phyloP scores from a whole-genome alignment of 768 basidiomycete genomes.

The Tylopilus subfusipes region DNA sequence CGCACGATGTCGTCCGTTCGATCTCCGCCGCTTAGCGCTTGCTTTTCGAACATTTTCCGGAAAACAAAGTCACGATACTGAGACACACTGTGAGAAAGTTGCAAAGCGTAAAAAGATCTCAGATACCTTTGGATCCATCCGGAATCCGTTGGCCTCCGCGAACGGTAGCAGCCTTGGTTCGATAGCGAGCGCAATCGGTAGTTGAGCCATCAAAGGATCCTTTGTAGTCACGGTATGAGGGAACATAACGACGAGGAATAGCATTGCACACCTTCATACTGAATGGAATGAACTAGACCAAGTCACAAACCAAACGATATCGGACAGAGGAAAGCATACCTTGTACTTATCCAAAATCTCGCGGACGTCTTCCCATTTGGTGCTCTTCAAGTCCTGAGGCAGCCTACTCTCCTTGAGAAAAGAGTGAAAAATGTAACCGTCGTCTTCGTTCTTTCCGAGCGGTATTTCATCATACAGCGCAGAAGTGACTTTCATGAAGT shows the following conservation, averaged over 20 bases:
- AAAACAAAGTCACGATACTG: conserved; percentile 86
- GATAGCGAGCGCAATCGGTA: conserved; percentile 72
- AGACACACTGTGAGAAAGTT: conserved; percentile 11
- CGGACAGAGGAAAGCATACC: conserved; percentile 34
- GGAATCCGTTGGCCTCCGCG: conserved; percentile 70
- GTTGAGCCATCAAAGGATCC: conserved; percentile 77
- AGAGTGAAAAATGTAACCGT: conserved; percentile 58
- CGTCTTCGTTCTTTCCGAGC: conserved; percentile 69
- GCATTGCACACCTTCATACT: conserved; percentile 51
- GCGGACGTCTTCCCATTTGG: conserved; percentile 61
- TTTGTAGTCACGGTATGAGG: conserved; percentile 27
- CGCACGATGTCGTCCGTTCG: conserved; percentile 59
- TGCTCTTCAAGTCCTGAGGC: conserved; percentile 53
- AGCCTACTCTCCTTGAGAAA: conserved; percentile 70
- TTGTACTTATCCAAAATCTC: conserved; percentile 69
- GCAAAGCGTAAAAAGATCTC: background rate
- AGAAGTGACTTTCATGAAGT: conserved; percentile 61
- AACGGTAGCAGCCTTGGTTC: conserved; percentile 72
- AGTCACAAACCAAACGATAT: conserved; percentile 12
- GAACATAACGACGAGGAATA: background rate
- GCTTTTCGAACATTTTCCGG: conserved; percentile 78
- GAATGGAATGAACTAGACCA: conserved; percentile 71
- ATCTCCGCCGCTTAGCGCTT: conserved; percentile 43
- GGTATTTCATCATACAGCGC: conserved; percentile 64
- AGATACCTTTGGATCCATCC: conserved; percentile 70